These are phyloP conservation scores for Neofusicoccum parvum DNA, from an alignment of 2,329 filamentous ascomycete species.

Conservation along the genomic window DNA sequence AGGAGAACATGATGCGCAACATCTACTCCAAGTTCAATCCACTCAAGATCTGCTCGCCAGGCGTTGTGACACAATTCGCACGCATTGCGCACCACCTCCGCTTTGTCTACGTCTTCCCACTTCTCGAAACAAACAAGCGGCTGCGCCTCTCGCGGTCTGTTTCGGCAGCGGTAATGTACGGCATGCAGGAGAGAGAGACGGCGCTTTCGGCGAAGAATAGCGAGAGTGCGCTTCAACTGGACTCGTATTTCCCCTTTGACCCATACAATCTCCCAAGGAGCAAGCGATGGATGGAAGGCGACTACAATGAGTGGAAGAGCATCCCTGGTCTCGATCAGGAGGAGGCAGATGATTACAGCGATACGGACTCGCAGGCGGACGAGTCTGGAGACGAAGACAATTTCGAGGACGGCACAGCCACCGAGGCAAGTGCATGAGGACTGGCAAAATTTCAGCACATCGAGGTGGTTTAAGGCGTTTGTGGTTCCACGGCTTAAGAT, in stretches of 20 bases:
- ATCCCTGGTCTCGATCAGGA: slow-evolving; percentile 40
- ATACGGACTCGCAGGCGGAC: slow-evolving; percentile 33
- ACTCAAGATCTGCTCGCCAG: slow-evolving; percentile 88
- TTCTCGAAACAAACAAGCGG: slow-evolving; percentile 91
- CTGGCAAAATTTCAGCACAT: not conserved
- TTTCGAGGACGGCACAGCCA: slow-evolving; percentile 27
- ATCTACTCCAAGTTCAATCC: slow-evolving; percentile 91
- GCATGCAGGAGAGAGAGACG: slow-evolving; percentile 56
- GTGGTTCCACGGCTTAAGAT: slow-evolving; percentile 2
- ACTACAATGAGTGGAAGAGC: slow-evolving; percentile 41
- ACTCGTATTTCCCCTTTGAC: slow-evolving; percentile 96
- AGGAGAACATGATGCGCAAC: slow-evolving; percentile 72
- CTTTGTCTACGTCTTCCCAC: slow-evolving; percentile 85
- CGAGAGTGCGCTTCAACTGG: slow-evolving; percentile 80
- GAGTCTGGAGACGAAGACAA: slow-evolving; percentile 30
- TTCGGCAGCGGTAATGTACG: slow-evolving; percentile 49
- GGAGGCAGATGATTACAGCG: slow-evolving; percentile 42
- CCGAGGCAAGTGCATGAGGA: slow-evolving; percentile 23
- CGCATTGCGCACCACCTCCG: slow-evolving; percentile 81
- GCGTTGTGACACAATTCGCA: slow-evolving; percentile 89
- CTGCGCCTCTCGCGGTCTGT: slow-evolving; percentile 75
- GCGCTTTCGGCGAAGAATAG: slow-evolving; percentile 59
- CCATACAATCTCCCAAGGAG: slow-evolving; percentile 89
- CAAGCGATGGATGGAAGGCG: slow-evolving; percentile 78
- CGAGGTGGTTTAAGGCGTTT: not conserved